Evolutionary conservation across 768 basidiomycete genomes (phyloP).

Genomic region (Albatrellus ellisii): DNA sequence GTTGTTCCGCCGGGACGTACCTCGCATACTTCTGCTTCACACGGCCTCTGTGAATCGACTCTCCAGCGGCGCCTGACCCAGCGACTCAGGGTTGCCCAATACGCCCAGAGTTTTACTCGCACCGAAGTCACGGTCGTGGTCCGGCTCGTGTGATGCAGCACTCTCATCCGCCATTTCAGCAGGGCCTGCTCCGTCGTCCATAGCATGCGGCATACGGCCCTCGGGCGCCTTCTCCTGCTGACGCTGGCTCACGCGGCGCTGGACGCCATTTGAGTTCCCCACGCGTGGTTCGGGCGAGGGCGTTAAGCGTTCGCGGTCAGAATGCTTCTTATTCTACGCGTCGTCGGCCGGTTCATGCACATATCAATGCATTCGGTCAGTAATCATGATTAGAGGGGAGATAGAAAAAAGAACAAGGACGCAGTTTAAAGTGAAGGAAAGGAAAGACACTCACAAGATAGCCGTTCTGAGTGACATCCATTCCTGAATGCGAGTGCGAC

Average conservation of each 20-base stretch:
- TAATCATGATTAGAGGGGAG: conserved; percentile 21
- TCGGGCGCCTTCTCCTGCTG: conserved; percentile 68
- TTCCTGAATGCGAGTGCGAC: conserved; percentile 23
- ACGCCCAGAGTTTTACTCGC: background rate
- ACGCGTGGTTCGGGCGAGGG: conserved; percentile 11
- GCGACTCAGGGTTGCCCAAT: background rate
- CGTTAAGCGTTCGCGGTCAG: background rate
- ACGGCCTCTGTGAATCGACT: background rate
- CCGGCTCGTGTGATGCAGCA: background rate
- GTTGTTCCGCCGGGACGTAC: background rate
- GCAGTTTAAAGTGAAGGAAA: conserved; percentile 1
- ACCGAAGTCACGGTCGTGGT: background rate
- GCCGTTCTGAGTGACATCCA: conserved; percentile 36
- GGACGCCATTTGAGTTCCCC: conserved; percentile 14
- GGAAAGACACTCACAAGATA: conserved; percentile 37
- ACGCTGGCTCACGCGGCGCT: conserved; percentile 39
- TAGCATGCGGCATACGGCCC: conserved; percentile 27
- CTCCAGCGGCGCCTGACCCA: background rate
- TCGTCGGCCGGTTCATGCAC: too few relatives aligned
- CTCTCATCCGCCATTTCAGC: conserved; percentile 3
- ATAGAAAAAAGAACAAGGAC: background rate
- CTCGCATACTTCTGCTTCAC: background rate
- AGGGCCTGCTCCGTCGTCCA: conserved; percentile 12
- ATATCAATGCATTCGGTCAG: too few relatives aligned
- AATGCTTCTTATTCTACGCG: conserved; percentile 24